These are phyloP conservation scores for Toxicodendron radicans DNA, from an alignment of 345 rosid genomes.

Conservation along the genomic window DNA sequence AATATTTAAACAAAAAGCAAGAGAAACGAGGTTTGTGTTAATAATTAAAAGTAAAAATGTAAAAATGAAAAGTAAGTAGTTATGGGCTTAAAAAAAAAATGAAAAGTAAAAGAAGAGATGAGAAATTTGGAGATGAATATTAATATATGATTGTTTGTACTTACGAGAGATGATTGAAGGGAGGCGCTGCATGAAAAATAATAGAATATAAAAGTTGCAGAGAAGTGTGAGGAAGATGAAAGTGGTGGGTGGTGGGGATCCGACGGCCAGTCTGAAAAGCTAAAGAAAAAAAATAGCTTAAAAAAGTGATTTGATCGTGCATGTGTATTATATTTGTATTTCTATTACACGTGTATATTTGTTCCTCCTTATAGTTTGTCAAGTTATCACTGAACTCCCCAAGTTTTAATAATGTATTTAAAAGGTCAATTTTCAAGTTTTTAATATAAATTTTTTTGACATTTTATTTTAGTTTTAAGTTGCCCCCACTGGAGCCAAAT, in stretches of 20 bases:
- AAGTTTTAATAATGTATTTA: no score
- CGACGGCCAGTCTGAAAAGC: background rate
- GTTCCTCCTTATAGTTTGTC: no score
- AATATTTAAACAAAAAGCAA: background rate
- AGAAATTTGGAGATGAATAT: no score
- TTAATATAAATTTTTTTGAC: no score
- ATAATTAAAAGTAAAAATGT: background rate
- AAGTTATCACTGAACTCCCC: no score
- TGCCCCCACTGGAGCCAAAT: no score
- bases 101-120: background rate
- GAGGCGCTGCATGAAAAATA: background rate
- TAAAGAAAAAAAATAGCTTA: background rate
- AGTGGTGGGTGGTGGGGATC: conserved; percentile 6
- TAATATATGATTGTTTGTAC: background rate
- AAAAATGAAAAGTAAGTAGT: background rate
- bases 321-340: background rate
- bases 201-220: background rate
- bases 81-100: background rate
- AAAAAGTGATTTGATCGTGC: background rate
- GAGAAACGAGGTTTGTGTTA: background rate
- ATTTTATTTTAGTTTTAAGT: no score
- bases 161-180: conserved; percentile 3
- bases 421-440: no score
- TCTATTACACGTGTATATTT: background rate
- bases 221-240: background rate